Evolutionary conservation across 495 filamentous ascomycete species (phyloP).

Genomic region (Trichoderma asperelloides): DNA sequence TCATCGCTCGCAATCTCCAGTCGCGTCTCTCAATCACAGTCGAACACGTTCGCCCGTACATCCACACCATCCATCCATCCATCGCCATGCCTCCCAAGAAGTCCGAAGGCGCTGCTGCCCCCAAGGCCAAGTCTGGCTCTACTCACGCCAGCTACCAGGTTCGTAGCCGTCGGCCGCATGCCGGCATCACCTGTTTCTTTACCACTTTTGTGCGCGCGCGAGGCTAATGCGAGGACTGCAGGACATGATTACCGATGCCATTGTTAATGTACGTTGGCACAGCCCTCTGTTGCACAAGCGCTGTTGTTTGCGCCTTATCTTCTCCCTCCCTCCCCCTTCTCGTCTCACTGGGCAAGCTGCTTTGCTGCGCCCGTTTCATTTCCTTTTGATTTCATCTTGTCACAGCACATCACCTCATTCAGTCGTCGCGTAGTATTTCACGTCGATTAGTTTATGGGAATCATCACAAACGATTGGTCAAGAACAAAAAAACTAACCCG

Average conservation of each 20-base stretch:
- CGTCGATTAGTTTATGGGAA: background rate
- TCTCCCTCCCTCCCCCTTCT: constrained; percentile 12
- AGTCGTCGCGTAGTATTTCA: background rate
- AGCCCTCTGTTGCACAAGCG: constrained; percentile 6
- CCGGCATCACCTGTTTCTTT: constrained; percentile 10
- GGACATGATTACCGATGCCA: constrained; percentile 65
- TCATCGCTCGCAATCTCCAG: constrained; percentile 11
- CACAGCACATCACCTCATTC: background rate
- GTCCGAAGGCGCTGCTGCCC: constrained; percentile 37
- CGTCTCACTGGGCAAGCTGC: background rate
- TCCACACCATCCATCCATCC: constrained; percentile 14
- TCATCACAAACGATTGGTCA: background rate
- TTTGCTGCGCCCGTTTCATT: background rate
- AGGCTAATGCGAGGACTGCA: constrained; percentile 13
- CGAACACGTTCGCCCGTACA: constrained; percentile 7
- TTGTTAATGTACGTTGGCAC: constrained; percentile 49
- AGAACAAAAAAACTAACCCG: constrained; percentile 29
- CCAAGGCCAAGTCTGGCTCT: constrained; percentile 47
- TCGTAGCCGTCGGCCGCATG: constrained; percentile 21
- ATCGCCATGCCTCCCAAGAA: constrained; percentile 60
- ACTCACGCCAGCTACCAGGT: constrained; percentile 49
- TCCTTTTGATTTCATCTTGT: background rate
- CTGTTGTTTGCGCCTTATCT: constrained; percentile 14
- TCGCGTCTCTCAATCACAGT: constrained; percentile 4
- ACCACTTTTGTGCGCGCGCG: constrained; percentile 5